Base-by-base conservation (phyloP, 78 protist genomes). In the Pigoraptor vietnamica region DNA sequence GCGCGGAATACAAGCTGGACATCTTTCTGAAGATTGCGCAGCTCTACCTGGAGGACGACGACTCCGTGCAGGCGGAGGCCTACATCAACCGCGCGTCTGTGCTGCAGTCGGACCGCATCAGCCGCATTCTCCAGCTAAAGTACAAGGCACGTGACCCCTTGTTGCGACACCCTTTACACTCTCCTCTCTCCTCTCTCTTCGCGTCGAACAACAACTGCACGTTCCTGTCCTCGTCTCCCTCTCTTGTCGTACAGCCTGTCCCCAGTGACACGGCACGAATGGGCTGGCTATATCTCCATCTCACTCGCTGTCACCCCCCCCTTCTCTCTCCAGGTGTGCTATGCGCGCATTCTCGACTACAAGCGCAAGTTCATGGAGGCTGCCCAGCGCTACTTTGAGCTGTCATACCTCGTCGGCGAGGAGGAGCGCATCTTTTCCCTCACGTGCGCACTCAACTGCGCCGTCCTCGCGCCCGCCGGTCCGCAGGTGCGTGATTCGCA, bases 391-490 rank as follows among this genome's bases (percentile, higher is more conserved):
- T 95, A 95, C 86, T 94, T 92, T 87, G 97, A 95, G 89, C 86
- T 95, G 25, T 92, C 95, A 32, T 82, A 89, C 36, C 24, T 35
- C 35, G 67, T 48, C 40, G 56, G 81, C 91, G 92, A 92, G 35
- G 90, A 88, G 34, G 96, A 95, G 79, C 48, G 86, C n/a, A 91
- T 90, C 36, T 10, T 19, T 1, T n/a, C 97, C 34, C 95, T 98
- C 35, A 25, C 35, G 37, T 55, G 81, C 56, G 94, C 99, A 14
- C 92, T 94, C 84, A 92, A 67, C 82, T 98, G 98, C 92, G 98
- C 97, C 38, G 96, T 98, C 33, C 92, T 98, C 0, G 97, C 97
- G 23, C 89, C 91, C 29, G 99, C 99, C 9, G 99, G 99, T 33
- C 99, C 98, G 89, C 67, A 48, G 67, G 67, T 48, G n/a, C n/a